Percentiles rank a stretch among this genome's conserved stretches.
phyloP scores from a whole-genome alignment of 1,139 yeast species.

The Candida sojae region DNA sequence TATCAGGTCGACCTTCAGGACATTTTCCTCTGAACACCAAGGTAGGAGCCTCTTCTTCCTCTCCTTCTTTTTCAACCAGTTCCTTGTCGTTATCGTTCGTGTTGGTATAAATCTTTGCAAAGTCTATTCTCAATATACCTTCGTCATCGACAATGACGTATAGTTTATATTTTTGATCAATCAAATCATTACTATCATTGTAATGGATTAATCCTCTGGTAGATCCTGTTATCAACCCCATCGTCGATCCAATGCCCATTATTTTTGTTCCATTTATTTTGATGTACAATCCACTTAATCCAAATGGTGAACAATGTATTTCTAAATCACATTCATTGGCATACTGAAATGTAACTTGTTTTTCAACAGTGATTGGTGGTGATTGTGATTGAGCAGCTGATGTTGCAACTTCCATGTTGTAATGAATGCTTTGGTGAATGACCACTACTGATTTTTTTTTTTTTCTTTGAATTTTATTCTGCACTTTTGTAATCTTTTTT shows the following conservation, averaged over 20 bases:
- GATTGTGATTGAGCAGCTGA: background rate
- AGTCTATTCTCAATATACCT: slow-evolving; percentile 52
- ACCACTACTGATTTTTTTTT: background rate
- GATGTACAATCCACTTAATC: slow-evolving; percentile 55
- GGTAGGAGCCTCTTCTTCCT: slow-evolving; percentile 42
- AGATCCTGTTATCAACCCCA: slow-evolving; percentile 58
- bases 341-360: slow-evolving; percentile 41
- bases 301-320: slow-evolving; percentile 61
- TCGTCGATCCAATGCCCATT: slow-evolving; percentile 59
- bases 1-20: slow-evolving; percentile 57
- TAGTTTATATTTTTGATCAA: slow-evolving; percentile 51
- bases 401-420: slow-evolving; percentile 5
- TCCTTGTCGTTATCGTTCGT: slow-evolving; percentile 13
- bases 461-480: background rate
- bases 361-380: background rate
- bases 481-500: background rate
- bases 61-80: slow-evolving; percentile 8
- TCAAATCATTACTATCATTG: slow-evolving; percentile 50
- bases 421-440: background rate
- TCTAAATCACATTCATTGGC: slow-evolving; percentile 57
- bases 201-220: slow-evolving; percentile 54
- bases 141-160: slow-evolving; percentile 55
- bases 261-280: slow-evolving; percentile 53
- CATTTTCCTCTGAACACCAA: slow-evolving; percentile 53
- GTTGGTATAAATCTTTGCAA: slow-evolving; percentile 45